Percentiles rank a stretch among this genome's conserved stretches.
phyloP scores from a whole-genome alignment of 2,329 filamentous ascomycete genomes.

The Arthrobotrys iridis region DNA sequence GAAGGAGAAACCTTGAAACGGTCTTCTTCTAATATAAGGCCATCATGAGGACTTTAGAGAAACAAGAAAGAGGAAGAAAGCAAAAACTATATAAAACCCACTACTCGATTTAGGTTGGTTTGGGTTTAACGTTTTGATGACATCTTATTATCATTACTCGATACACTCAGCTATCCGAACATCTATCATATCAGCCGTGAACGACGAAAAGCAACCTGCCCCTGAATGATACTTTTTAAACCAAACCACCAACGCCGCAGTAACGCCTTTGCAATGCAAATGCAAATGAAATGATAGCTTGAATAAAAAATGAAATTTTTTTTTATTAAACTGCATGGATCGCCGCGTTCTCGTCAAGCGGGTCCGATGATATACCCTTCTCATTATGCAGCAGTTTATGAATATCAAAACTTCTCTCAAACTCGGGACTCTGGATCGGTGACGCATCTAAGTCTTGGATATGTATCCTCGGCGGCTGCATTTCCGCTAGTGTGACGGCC shows the following conservation, averaged over 20 bases:
- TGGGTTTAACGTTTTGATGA: background rate
- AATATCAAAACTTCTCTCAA: constrained; percentile 5
- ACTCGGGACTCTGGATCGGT: background rate
- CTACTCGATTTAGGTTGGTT: background rate
- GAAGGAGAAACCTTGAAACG: constrained; percentile 32
- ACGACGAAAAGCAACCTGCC: background rate
- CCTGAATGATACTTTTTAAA: constrained; percentile 8
- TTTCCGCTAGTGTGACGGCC: background rate
- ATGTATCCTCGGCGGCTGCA: constrained; percentile 4
- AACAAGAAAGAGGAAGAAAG: background rate
- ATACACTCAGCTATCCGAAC: background rate
- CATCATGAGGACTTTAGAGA: background rate
- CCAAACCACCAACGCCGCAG: constrained; percentile 15
- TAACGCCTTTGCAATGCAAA: constrained; percentile 34
- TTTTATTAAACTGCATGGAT: background rate
- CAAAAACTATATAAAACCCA: background rate
- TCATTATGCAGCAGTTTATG: background rate
- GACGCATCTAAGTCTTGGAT: constrained; percentile 5
- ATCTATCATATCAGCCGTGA: background rate
- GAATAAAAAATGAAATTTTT: background rate
- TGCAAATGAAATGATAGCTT: background rate
- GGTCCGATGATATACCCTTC: constrained; percentile 1
- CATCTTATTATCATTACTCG: constrained; percentile 6
- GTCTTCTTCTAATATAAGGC: background rate
- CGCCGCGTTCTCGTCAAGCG: background rate